Evolutionary conservation across 257 asterid species (phyloP).

Genomic region (Solanum pimpinellifolium): DNA sequence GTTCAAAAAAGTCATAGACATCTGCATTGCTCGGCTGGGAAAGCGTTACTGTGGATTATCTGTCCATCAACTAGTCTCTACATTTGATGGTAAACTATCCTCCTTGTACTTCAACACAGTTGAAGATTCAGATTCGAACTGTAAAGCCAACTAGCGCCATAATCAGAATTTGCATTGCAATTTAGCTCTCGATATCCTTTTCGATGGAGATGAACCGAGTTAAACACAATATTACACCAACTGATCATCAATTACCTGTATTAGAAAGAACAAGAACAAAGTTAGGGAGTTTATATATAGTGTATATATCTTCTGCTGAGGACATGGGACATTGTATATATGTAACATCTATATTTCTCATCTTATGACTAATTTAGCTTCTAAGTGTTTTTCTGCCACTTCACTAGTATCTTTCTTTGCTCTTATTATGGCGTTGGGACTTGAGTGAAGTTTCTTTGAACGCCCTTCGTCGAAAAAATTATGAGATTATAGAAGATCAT

Average conservation of each 20-base stretch:
- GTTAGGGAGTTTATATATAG: neutral
- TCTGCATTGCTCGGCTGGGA: constrained; percentile 56
- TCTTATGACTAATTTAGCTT: neutral
- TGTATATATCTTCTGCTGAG: neutral
- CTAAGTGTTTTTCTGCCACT: neutral
- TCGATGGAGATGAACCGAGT: neutral
- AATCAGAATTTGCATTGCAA: neutral
- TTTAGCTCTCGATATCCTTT: neutral
- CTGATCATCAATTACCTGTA: neutral
- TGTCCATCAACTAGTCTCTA: constrained; percentile 63
- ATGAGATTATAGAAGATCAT: neutral
- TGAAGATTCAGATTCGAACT: constrained; percentile 27
- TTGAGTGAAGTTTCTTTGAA: neutral
- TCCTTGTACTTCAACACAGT: constrained; percentile 66
- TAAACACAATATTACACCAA: neutral
- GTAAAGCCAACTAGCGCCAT: constrained; percentile 24
- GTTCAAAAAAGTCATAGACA: constrained; percentile 67
- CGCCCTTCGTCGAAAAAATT: neutral
- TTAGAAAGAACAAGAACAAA: neutral
- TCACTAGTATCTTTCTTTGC: neutral
- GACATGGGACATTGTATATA: neutral
- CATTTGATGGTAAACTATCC: constrained; percentile 53
- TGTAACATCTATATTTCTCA: neutral
- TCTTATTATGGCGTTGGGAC: neutral
- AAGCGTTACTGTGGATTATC: constrained; percentile 65